These are phyloP conservation scores for Botryotinia calthae DNA, from an alignment of 2,329 filamentous ascomycete species.

Conservation along the genomic window DNA sequence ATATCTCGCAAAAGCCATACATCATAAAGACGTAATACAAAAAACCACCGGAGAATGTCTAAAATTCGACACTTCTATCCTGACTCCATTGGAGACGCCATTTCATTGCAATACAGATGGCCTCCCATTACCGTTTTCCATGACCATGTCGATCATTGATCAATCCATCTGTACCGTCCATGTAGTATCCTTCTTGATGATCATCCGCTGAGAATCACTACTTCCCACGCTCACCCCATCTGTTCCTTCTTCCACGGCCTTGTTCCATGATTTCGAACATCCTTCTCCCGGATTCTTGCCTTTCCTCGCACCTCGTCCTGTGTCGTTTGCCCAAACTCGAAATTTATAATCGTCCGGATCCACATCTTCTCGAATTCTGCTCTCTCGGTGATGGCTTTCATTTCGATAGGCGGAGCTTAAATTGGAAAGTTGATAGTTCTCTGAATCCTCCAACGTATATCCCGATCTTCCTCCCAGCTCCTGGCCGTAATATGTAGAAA, in stretches of 20 bases:
- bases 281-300: not conserved
- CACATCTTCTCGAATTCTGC: slow-evolving; percentile 1
- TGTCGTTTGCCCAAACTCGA: slow-evolving; percentile 19
- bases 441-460: slow-evolving; percentile 7
- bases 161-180: slow-evolving; percentile 27
- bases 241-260: not conserved
- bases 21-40: not conserved
- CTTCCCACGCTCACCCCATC: slow-evolving; percentile 24
- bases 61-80: not conserved
- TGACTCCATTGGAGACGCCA: not conserved
- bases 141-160: not conserved
- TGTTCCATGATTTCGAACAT: not conserved
- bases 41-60: not conserved
- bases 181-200: slow-evolving; percentile 33
- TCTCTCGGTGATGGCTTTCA: not conserved
- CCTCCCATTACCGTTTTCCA: not conserved
- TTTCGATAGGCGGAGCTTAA: not conserved
- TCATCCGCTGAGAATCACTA: slow-evolving; percentile 27
- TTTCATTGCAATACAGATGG: not conserved
- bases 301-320: not conserved
- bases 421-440: slow-evolving; percentile 20
- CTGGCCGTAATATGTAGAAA: slow-evolving; percentile 39
- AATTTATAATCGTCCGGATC: slow-evolving; percentile 23
- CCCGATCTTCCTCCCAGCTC: slow-evolving; percentile 12
- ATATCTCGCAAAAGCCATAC: not conserved